Percentiles rank a stretch among this genome's conserved stretches.
phyloP scores from a whole-genome alignment of 345 rosid species.

The Euphorbia peplus region DNA sequence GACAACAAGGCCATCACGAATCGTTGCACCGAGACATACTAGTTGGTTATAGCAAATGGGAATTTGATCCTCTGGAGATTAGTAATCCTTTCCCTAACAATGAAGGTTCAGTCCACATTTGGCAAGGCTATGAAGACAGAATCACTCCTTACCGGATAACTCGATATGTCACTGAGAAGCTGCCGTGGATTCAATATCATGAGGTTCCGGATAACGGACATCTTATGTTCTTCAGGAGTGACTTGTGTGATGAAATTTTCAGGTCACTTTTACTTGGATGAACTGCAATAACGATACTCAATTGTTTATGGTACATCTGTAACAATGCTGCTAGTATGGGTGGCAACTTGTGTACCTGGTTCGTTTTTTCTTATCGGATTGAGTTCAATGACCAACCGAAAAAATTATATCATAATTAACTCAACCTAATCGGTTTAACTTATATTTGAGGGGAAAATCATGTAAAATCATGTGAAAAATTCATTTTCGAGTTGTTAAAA shows the following conservation, averaged over 20 bases:
- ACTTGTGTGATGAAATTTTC: constrained; percentile 47
- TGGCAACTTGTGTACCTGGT: no score
- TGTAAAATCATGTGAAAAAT: neutral
- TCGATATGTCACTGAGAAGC: constrained; percentile 46
- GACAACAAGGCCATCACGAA: constrained; percentile 70
- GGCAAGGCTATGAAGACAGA: constrained; percentile 74
- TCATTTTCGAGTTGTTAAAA: no score
- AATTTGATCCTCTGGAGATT: constrained; percentile 63
- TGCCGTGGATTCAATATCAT: constrained; percentile 75
- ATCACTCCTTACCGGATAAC: constrained; percentile 48
- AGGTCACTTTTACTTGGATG: constrained; percentile 43
- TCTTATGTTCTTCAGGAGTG: constrained; percentile 39
- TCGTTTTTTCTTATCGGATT: no score
- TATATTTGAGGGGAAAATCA: no score
- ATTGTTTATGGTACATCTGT: neutral
- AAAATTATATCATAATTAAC: no score
- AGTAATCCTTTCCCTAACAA: constrained; percentile 54
- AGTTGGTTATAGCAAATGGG: constrained; percentile 66
- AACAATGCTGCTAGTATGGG: neutral
- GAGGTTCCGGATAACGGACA: constrained; percentile 68
- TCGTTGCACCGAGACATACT: constrained; percentile 61
- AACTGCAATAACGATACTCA: neutral
- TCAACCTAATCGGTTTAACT: no score
- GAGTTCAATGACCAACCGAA: no score
- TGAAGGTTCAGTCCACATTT: constrained; percentile 61